Base-by-base conservation (phyloP, 441 rosid genomes). In the Gossypium schwendimanii region DNA sequence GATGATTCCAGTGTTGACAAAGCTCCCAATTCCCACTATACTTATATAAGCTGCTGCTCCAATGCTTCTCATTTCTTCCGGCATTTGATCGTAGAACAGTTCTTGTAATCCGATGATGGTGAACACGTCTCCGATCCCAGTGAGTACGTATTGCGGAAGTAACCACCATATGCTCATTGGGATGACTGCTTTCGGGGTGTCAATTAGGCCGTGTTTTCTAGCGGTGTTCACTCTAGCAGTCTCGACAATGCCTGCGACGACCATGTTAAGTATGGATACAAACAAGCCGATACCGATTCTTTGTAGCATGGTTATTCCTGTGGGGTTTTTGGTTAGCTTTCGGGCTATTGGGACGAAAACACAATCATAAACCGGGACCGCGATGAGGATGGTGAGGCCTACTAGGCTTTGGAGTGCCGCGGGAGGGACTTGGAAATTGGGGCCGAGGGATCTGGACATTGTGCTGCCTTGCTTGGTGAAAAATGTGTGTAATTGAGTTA, bases 21-120 rank as follows among this genome's bases (percentile, higher is more conserved):
- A 88, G 81, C 94, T 93, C 57, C 98, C 96, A 12, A 86, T 78
- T 65, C 97, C 98, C 8, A 84, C 69, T 4, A 89, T 77, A 59
- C 93, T 84, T 0, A 90, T 75, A 68, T 81, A 84, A 0, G 84
- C 87, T 0, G 97, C 94, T 0, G 97, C 97, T 12, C 97, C 97
- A 18, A 91, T 54, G 74, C 98, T 93, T 81, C 98, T 78, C 92
- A 90, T 84, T 1, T 63, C 67, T 45, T 84, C 91, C 0, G 97
- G 98, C 86, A 88, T 81, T 76, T 93, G 93, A 77, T 87, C 94
- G 70, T 93, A 91, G 82, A 91, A 93, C 81, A 93, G 49, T 79
- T 91, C 91, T 81, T 90, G 94, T 75, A 93, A 66, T 12, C 97
- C 96, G 14, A 93, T 80, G 6, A 93, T 67, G 9, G 89, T 71